Percentiles rank a stretch among this genome's conserved stretches.
These are phyloP conservation scores for Rhexocercosporidium sp. DNA, from an alignment of 2,329 filamentous ascomycete species.

Conservation along the genomic window DNA sequence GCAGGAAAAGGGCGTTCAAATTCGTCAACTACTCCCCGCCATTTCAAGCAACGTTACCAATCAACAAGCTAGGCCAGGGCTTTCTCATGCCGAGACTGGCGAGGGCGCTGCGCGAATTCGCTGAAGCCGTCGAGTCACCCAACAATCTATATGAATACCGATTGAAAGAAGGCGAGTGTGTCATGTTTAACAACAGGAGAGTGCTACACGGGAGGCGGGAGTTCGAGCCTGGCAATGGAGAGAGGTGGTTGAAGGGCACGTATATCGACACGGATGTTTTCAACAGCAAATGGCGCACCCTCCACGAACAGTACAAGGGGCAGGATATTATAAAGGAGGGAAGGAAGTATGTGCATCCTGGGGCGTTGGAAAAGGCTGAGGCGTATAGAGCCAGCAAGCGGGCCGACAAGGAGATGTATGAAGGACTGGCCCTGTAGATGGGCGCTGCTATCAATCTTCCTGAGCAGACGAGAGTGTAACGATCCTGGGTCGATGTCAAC, in stretches of 20 bases:
- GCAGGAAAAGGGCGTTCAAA: constrained; percentile 9
- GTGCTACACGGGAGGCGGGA: constrained; percentile 82
- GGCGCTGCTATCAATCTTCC: background rate
- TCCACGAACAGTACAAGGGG: constrained; percentile 34
- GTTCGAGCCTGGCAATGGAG: constrained; percentile 71
- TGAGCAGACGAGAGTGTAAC: too few species aligned
- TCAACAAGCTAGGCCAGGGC: constrained; percentile 2
- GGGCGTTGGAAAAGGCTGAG: background rate
- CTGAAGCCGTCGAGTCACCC: constrained; percentile 60
- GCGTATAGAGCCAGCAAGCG: background rate
- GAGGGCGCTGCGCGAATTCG: constrained; percentile 59
- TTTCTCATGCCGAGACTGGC: constrained; percentile 49
- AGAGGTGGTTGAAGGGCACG: constrained; percentile 83
- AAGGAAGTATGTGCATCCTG: background rate
- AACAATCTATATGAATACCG: constrained; percentile 71
- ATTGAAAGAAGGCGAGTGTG: constrained; percentile 82
- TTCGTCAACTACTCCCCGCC: constrained; percentile 76
- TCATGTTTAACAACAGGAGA: constrained; percentile 88
- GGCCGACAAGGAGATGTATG: background rate
- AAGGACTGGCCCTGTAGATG: background rate
- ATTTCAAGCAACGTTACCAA: constrained; percentile 68
- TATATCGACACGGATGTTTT: constrained; percentile 77
- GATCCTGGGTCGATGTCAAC: background rate
- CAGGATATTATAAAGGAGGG: background rate
- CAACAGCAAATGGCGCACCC: constrained; percentile 50